Percentiles rank a stretch among this genome's conserved stretches.
Conservation (phyloP, 164 flowering plant genomes). For the Umbilicus rupestris region DNA sequence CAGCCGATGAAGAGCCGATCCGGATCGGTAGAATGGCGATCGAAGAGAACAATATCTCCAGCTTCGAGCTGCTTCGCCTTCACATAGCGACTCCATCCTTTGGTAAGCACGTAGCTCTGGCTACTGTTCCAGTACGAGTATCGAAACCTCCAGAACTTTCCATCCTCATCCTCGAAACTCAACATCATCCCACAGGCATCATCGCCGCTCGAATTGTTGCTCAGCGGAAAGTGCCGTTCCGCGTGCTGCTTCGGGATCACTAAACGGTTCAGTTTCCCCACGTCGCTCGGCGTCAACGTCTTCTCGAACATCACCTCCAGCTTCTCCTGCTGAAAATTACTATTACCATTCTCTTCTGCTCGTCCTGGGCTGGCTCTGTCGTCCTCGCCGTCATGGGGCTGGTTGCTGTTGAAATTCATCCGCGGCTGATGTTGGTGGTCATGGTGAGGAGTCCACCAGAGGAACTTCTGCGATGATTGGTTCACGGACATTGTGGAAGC, state of each 20-base stretch:
- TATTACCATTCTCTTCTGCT: no score
- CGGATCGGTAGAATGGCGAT: background rate
- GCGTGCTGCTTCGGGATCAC: constrained; percentile 6
- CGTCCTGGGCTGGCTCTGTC: background rate
- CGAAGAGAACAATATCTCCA: background rate
- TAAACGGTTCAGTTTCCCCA: constrained; percentile 1
- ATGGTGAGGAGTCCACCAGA: background rate
- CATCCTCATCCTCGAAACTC: background rate
- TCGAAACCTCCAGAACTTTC: constrained; percentile 7
- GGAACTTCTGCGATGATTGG: background rate
- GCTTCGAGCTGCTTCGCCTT: background rate
- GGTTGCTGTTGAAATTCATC: background rate
- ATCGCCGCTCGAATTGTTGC: background rate
- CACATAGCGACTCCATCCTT: constrained; percentile 7
- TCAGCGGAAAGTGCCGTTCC: constrained; percentile 1
- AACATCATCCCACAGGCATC: background rate
- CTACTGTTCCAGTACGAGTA: constrained; percentile 5
- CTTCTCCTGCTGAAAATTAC: background rate
- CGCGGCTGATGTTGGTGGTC: background rate
- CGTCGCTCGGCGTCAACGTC: background rate
- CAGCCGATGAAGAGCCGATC: background rate
- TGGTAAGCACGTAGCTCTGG: background rate
- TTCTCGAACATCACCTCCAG: constrained; percentile 4
- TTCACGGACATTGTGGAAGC: background rate
- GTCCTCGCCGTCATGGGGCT: background rate